Conservation (phyloP, 2,329 filamentous ascomycete genomes). For the Fusarium camptoceras region DNA sequence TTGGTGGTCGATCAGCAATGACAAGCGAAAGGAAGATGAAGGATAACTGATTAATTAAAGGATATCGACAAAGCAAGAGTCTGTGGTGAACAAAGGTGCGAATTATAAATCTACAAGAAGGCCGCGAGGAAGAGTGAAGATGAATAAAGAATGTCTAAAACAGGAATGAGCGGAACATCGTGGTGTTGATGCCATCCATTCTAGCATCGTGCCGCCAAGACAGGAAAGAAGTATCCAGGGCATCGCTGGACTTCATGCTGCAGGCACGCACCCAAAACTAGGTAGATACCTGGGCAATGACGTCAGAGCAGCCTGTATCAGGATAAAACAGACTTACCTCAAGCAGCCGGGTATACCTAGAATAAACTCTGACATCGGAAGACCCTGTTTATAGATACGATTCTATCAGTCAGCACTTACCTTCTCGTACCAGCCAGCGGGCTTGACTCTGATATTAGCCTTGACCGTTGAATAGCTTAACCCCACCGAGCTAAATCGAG, state of each 20-base stretch:
- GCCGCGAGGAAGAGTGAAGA: neutral
- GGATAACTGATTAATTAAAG: constrained; percentile 7
- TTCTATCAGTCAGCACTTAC: neutral
- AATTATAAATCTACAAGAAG: neutral
- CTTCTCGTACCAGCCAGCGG: neutral
- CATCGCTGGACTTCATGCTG: constrained; percentile 10
- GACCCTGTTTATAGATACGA: neutral
- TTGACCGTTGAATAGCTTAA: neutral
- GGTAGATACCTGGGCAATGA: constrained; percentile 12
- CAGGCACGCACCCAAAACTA: neutral
- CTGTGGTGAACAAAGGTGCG: constrained; percentile 9
- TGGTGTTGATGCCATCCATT: neutral
- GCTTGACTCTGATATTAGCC: neutral
- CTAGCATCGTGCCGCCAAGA: neutral
- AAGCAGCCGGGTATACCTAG: neutral
- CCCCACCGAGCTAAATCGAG: neutral
- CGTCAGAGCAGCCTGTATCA: constrained; percentile 13
- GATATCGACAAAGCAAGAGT: constrained; percentile 7
- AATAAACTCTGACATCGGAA: neutral
- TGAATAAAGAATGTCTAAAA: neutral
- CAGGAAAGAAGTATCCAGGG: neutral
- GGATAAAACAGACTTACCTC: neutral
- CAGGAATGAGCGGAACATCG: neutral
- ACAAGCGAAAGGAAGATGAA: constrained; percentile 16
- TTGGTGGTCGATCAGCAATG: constrained; percentile 17